Percentiles rank a stretch among this genome's conserved stretches.
phyloP scores from a whole-genome alignment of 306 rosid genomes.

The Crataegus laevigata region DNA sequence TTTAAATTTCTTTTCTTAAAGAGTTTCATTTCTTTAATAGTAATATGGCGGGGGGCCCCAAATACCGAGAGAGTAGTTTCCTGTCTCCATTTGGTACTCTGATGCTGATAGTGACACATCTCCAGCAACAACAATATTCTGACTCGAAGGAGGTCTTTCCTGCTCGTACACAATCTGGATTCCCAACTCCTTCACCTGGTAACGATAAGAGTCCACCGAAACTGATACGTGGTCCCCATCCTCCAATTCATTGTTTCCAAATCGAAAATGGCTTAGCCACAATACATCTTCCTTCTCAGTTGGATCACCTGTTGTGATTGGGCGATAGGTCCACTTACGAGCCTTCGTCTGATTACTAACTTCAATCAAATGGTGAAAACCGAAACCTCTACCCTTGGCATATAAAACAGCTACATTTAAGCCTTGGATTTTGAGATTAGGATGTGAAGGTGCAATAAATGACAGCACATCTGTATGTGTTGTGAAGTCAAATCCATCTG shows the following conservation, averaged over 20 bases:
- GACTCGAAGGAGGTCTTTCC: too few relatives aligned
- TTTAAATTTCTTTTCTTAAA: slow-evolving; percentile 16
- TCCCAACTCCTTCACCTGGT: too few relatives aligned
- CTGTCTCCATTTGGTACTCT: too few relatives aligned
- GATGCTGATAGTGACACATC: too few relatives aligned
- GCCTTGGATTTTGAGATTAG: background rate
- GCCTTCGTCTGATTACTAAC: background rate
- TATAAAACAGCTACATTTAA: background rate
- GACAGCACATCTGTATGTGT: too few relatives aligned
- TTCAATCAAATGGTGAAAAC: background rate
- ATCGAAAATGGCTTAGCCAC: background rate
- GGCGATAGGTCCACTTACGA: background rate
- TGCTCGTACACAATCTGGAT: too few relatives aligned
- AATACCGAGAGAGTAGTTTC: too few relatives aligned
- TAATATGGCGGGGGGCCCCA: too few relatives aligned
- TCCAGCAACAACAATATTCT: too few relatives aligned
- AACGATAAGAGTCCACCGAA: too few relatives aligned
- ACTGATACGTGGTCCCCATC: too few relatives aligned
- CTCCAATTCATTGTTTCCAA: background rate
- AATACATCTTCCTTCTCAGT: background rate
- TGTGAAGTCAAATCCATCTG: background rate
- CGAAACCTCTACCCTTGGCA: background rate
- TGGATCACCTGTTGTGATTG: background rate
- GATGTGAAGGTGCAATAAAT: background rate
- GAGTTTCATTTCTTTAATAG: too few relatives aligned